Base-by-base conservation (phyloP, 495 filamentous ascomycete species). In the Trichoderma reesei region DNA sequence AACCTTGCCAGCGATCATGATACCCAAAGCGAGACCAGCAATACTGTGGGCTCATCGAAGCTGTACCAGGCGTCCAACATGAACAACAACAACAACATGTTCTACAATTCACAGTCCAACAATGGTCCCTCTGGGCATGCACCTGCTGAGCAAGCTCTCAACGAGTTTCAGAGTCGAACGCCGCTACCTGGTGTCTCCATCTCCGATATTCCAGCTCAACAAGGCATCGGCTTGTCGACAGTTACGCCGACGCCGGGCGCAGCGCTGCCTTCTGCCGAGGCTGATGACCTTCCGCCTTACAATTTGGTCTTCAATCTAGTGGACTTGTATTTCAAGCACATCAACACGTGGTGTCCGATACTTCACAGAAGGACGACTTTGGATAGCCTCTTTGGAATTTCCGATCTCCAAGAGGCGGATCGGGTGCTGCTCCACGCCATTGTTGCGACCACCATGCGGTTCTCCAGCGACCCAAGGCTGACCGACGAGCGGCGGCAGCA, bases 331-430 rank as follows among this genome's bases (percentile, higher is more conserved):
- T 96, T 96, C 72, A 89, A 93, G 67, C 89, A 94, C 66, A 85
- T 96, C 71, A 92, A 95, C 71, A 88, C 90, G 0, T 95, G 90
- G 87, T 95, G 90, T 74, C 91, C 91, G 0, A 93, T 96, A 26
- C 78, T 96, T 18, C 90, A 96, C 73, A 85, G 90, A 3, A 84
- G 88, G 66, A 85, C 87, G 1, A 92, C 89, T 0, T 72, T 95
- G 8, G 89, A 95, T 68, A 83, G 86, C 7, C 80, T 96, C n/a
- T 96, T 96, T 68, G 88, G 88, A 0, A 76, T 86, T 5, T 85
- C 88, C 0, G 82, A 86, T 14, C 78, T 92, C 5, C 87, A 91
- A 20, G 90, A 92, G 70, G 84, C 85, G 33, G 90, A 96, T 69
- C 83, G 90, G 51, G 89, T 94, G 65, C 77, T 96, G 18, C 76